Evolutionary conservation across 371 early-diverging fungal species (phyloP), one percentile per base, ranked within the genome.

Genomic region (Funneliformis caledonium): DNA sequence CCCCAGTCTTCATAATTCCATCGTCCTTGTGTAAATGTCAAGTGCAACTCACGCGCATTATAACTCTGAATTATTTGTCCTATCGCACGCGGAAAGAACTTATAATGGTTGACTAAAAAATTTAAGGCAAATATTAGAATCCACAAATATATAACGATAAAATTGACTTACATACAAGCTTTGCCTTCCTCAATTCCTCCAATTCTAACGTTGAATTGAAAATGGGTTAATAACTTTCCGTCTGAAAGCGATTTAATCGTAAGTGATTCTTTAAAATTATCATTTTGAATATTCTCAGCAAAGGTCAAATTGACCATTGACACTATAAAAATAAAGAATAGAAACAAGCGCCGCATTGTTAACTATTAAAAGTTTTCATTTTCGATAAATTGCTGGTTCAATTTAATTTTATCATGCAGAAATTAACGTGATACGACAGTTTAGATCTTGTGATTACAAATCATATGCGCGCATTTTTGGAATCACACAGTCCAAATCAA

Each of bases 1-100:
- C 95, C 96, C 96, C 96, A 96, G 65, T 89, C 86, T 26, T 90
- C 90, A 83, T 93, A 90, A 64, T 92, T 89, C 97, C 97, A 96
- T 45, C 92, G 85, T 47, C 98, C 98, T 83, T 96, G 96, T 0
- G 97, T 94, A 83, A 97, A 96, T 0, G 95, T 89, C 79, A 98
- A 86, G 82, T 95, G 93, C 82, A 97, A 87, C 80, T 94, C 94
- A 22, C 87, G 87, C 7, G 96, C 94, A 50, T 89, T 87, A 83
- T 90, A 94, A 22, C 88, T 85, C 73, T 93, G 91, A 14, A 95
- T 86, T 31, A 97, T 90, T 81, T 97, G 94, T 19, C 95, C 97
- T 70, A 98, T 91, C 2, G 93, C 88, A 64, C 97, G 94, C 73
- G 96, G 95, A 81, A 94, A 94, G 48, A 94, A 82, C 50, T 90